Conservation (phyloP, 2,329 filamentous ascomycete species). For the Fusarium guadeloupense region DNA sequence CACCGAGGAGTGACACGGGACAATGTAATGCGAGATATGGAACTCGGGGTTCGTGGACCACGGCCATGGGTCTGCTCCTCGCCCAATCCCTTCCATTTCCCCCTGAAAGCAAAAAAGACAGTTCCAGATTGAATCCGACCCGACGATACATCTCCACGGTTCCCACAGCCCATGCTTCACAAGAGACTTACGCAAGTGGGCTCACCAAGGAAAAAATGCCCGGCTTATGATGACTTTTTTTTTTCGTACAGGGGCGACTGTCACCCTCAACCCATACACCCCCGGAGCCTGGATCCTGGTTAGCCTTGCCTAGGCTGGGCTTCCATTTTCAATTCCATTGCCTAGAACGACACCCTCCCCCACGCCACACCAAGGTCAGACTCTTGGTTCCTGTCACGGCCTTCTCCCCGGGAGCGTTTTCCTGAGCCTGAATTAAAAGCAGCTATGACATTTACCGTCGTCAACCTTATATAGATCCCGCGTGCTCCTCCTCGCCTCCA, state of each 20-base stretch:
- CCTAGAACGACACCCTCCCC: slow-evolving; percentile 26
- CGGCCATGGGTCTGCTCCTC: slow-evolving; percentile 22
- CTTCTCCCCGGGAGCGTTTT: slow-evolving; percentile 44
- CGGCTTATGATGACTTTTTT: slow-evolving; percentile 3
- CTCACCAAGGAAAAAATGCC: slow-evolving; percentile 7
- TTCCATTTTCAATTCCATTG: slow-evolving; percentile 11
- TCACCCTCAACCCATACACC: background rate
- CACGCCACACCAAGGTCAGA: slow-evolving; percentile 32
- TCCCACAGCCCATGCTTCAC: slow-evolving; percentile 9
- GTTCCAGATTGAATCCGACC: slow-evolving; percentile 7
- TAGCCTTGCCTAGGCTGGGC: no score
- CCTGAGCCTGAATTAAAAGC: slow-evolving; percentile 37
- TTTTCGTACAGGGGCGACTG: background rate
- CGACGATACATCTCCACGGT: slow-evolving; percentile 18
- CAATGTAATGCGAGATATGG: slow-evolving; percentile 12
- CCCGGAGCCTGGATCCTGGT: background rate
- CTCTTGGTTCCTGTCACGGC: slow-evolving; percentile 32
- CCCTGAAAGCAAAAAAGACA: no score
- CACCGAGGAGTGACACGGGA: slow-evolving; percentile 12
- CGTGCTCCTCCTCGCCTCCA: slow-evolving; percentile 24
- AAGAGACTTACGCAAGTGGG: background rate
- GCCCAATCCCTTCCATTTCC: slow-evolving; percentile 24
- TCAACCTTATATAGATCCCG: slow-evolving; percentile 43
- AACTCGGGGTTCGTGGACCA: slow-evolving; percentile 19
- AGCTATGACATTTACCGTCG: slow-evolving; percentile 37